A percentile compares a stretch with the other conserved stretches of the same genome.
These are phyloP conservation scores for Malassezia furfur DNA, from an alignment of 1,284 basidiomycete genomes.

Conservation along the genomic window DNA sequence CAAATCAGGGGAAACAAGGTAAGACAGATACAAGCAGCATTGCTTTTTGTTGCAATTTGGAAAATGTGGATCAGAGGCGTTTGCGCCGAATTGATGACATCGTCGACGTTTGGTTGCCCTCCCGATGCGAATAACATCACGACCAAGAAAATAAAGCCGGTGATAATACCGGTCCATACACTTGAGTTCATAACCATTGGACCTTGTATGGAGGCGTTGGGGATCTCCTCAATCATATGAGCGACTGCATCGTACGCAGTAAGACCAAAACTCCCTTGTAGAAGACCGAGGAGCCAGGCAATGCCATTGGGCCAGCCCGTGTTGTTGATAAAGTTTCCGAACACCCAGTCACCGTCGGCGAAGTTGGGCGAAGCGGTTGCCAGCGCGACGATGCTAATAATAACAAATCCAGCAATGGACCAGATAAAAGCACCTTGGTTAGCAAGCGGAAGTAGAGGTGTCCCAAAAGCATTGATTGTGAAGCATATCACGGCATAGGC, in stretches of 20 bases:
- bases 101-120: constrained; percentile 54
- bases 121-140: constrained; percentile 58
- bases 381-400: constrained; percentile 50
- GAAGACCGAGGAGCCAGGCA: constrained; percentile 51
- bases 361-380: constrained; percentile 45
- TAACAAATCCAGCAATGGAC: constrained; percentile 47
- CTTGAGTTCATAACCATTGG: constrained; percentile 58
- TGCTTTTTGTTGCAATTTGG: constrained; percentile 58
- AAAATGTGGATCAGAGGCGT: constrained; percentile 62
- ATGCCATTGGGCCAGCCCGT: constrained; percentile 52
- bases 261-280: constrained; percentile 50
- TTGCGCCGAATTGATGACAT: constrained; percentile 54
- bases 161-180: constrained; percentile 57
- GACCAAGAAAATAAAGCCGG: constrained; percentile 59
- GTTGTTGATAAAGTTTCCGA: constrained; percentile 48
- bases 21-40: constrained; percentile 58
- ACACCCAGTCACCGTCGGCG: constrained; percentile 50
- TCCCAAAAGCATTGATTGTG: constrained; percentile 32
- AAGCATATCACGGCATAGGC: constrained; percentile 27
- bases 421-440: constrained; percentile 29
- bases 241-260: constrained; percentile 36
- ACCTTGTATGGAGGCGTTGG: constrained; percentile 55
- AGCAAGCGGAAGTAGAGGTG: constrained; percentile 20
- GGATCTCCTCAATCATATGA: constrained; percentile 59
- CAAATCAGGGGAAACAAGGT: constrained; percentile 49